phyloP scores from a whole-genome alignment of 371 early-diverging fungal species.

The Mortierella sp. region DNA sequence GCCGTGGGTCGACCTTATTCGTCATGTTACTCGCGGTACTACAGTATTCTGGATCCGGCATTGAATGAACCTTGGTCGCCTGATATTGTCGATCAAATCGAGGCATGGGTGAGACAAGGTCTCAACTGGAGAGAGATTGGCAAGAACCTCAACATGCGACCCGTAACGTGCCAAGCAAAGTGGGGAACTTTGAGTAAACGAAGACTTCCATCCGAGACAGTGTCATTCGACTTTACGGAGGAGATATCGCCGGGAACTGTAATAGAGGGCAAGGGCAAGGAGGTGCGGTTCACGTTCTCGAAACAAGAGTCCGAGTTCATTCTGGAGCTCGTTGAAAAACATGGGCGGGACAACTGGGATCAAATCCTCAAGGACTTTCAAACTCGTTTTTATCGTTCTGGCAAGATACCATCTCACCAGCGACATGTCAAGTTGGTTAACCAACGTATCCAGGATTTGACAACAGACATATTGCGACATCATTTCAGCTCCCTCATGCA shows the following conservation, averaged over 20 bases:
- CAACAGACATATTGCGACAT: constrained; percentile 6
- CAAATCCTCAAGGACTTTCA: constrained; percentile 18
- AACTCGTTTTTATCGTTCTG: constrained; percentile 1
- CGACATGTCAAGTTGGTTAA: background rate
- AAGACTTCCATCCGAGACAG: background rate
- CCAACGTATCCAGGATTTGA: constrained; percentile 6
- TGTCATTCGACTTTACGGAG: background rate
- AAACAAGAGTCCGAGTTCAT: constrained; percentile 15
- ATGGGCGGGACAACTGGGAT: constrained; percentile 23
- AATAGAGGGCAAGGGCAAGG: background rate
- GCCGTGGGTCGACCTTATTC: constrained; percentile 26
- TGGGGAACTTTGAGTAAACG: constrained; percentile 5
- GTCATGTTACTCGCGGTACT: constrained; percentile 38
- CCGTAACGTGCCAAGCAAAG: constrained; percentile 17
- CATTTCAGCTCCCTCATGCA: constrained; percentile 21
- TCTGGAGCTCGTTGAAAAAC: constrained; percentile 13
- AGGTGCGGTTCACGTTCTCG: constrained; percentile 23
- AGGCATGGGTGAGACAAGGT: constrained; percentile 21
- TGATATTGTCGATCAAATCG: constrained; percentile 2
- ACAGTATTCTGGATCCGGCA: constrained; percentile 21
- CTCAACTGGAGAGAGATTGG: constrained; percentile 25
- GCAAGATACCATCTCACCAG: background rate
- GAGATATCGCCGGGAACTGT: background rate
- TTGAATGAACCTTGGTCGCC: constrained; percentile 20
- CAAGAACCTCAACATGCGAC: constrained; percentile 19